phyloP scores from a whole-genome alignment of 768 basidiomycete genomes.

The Pleurotus ostreatus region DNA sequence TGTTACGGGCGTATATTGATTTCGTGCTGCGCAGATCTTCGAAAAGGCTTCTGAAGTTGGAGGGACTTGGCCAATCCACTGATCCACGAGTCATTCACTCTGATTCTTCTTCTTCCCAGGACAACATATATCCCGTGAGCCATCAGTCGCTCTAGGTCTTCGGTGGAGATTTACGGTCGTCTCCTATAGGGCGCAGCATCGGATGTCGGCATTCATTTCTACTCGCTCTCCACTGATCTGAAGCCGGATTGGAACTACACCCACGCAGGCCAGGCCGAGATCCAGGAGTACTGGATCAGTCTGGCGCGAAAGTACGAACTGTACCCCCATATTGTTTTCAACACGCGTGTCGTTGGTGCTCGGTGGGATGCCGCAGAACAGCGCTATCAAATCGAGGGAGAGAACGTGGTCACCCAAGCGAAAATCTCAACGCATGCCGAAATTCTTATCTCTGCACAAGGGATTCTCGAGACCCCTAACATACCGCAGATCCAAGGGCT shows the following conservation, averaged over 20 bases:
- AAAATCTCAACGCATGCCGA: slow-evolving; percentile 30
- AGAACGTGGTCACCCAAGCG: slow-evolving; percentile 29
- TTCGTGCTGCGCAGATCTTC: slow-evolving; percentile 30
- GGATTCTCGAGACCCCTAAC: slow-evolving; percentile 41
- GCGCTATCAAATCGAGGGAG: slow-evolving; percentile 31
- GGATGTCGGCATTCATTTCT: slow-evolving; percentile 38
- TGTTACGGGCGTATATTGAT: background rate
- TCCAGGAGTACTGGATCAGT: slow-evolving; percentile 37
- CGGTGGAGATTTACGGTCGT: background rate
- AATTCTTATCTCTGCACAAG: slow-evolving; percentile 47
- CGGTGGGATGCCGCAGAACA: slow-evolving; percentile 37
- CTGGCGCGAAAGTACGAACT: slow-evolving; percentile 40
- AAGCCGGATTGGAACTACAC: slow-evolving; percentile 41
- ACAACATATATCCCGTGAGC: slow-evolving; percentile 21
- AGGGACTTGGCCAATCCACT: slow-evolving; percentile 33
- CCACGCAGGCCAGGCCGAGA: slow-evolving; percentile 37
- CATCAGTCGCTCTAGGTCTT: background rate
- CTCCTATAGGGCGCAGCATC: slow-evolving; percentile 38
- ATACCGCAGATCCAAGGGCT: slow-evolving; percentile 30
- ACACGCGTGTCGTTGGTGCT: slow-evolving; percentile 37
- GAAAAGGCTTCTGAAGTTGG: slow-evolving; percentile 43
- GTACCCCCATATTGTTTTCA: slow-evolving; percentile 35
- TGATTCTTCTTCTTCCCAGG: slow-evolving; percentile 14
- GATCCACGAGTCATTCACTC: background rate
- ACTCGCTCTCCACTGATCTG: slow-evolving; percentile 45